phyloP scores from a whole-genome alignment of 163 green algal species.

The Scenedesmus sp. region DNA sequence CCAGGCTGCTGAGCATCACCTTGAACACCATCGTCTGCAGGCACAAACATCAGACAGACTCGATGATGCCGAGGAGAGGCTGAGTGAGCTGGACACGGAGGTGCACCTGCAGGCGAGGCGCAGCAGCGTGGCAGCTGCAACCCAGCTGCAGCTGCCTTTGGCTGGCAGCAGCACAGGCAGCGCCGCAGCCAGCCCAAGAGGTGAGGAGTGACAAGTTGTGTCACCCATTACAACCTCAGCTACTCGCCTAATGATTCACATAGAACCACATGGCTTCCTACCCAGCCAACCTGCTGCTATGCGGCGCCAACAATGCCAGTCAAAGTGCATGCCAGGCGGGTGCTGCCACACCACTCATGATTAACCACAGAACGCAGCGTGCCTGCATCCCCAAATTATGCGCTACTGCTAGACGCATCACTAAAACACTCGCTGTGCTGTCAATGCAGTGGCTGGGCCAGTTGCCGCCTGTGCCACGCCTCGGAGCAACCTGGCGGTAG shows the following conservation, averaged over 20 bases:
- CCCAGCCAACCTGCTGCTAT: no score
- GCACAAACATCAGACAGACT: neutral
- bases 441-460: constrained; percentile 36
- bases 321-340: no score
- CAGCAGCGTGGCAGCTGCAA: constrained; percentile 1
- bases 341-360: neutral
- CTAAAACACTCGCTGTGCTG: neutral
- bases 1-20: neutral
- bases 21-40: neutral
- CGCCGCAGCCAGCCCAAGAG: constrained; percentile 30
- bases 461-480: neutral
- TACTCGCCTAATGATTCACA: no score
- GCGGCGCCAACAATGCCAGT: no score
- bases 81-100: constrained; percentile 13
- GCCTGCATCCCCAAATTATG: no score
- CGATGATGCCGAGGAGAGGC: constrained; percentile 10
- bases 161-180: neutral
- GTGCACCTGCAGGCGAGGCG: constrained; percentile 42
- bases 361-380: neutral
- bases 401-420: neutral
- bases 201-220: neutral
- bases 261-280: no score
- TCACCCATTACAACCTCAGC: no score
- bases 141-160: constrained; percentile 35
- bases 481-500: neutral